These are phyloP conservation scores for Andalucia godoyi DNA, from an alignment of 78 protist genomes.

Conservation along the genomic window DNA sequence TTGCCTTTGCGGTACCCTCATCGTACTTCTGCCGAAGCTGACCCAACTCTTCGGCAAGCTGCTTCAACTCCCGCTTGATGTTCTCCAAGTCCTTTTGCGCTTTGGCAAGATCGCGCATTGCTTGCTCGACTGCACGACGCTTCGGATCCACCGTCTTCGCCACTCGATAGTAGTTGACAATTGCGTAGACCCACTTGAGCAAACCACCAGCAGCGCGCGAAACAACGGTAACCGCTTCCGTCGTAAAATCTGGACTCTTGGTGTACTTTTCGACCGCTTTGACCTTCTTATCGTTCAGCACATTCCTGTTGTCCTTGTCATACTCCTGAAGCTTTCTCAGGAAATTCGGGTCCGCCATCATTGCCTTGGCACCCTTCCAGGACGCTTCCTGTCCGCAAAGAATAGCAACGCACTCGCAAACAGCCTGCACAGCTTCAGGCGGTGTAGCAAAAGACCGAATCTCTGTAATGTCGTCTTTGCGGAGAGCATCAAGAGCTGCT, in stretches of 20 bases:
- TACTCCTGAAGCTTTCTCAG: conserved; percentile 11
- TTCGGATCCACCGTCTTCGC: conserved; percentile 11
- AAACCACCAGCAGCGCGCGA: conserved; percentile 55
- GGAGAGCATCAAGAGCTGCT: conserved; percentile 29
- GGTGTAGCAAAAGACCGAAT: conserved; percentile 50
- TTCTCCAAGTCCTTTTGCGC: conserved; percentile 7
- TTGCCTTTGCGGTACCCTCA: conserved; percentile 15
- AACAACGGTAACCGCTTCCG: conserved; percentile 6
- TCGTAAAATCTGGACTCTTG: neutral
- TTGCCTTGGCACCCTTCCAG: conserved; percentile 50
- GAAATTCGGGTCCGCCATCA: conserved; percentile 48
- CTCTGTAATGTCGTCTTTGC: conserved; percentile 42
- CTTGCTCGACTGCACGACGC: neutral
- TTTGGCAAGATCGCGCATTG: no score
- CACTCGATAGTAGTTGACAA: conserved; percentile 48
- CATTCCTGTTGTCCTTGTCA: conserved; percentile 30
- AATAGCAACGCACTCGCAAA: conserved; percentile 39
- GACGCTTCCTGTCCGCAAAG: conserved; percentile 8
- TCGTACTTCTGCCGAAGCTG: conserved; percentile 8
- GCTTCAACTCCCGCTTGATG: neutral
- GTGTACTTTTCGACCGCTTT: conserved; percentile 19
- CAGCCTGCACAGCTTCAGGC: conserved; percentile 27
- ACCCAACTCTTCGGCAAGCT: neutral
- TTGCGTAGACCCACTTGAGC: conserved; percentile 54
- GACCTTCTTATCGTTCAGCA: conserved; percentile 11